A percentile compares a stretch with the other conserved stretches of the same genome.
phyloP scores from a whole-genome alignment of 768 basidiomycete genomes.

The Candolleomyces eurysporus region DNA sequence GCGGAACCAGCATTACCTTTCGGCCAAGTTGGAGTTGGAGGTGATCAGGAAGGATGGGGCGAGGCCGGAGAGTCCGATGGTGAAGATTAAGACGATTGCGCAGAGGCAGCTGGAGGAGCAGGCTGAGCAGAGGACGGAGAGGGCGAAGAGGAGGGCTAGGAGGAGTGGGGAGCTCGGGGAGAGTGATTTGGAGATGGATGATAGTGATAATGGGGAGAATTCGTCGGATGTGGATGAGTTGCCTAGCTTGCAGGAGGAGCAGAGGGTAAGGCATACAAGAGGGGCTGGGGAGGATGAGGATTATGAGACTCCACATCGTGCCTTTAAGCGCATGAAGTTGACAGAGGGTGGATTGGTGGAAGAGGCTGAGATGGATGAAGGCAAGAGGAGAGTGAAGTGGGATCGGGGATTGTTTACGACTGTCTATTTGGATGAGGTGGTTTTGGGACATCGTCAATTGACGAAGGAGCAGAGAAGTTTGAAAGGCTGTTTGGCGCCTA shows the following conservation, averaged over 20 bases:
- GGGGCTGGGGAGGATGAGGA: conserved; percentile 84
- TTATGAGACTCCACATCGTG: conserved; percentile 60
- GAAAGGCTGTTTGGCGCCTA: conserved; percentile 68
- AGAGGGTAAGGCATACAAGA: conserved; percentile 41
- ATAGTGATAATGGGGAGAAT: conserved; percentile 21
- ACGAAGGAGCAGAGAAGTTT: conserved; percentile 35
- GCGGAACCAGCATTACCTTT: conserved; percentile 65
- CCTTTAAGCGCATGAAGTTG: conserved; percentile 39
- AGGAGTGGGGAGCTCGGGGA: conserved; percentile 38
- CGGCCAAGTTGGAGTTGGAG: conserved; percentile 63
- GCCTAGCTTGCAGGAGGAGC: background rate
- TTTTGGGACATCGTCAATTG: conserved; percentile 45
- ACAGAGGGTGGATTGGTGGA: conserved; percentile 27
- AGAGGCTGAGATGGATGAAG: conserved; percentile 23
- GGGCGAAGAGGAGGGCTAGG: conserved; percentile 61
- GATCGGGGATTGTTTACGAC: conserved; percentile 63
- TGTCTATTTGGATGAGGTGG: conserved; percentile 61
- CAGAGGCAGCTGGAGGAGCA: conserved; percentile 70
- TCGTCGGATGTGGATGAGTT: conserved; percentile 19
- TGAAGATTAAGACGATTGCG: conserved; percentile 64
- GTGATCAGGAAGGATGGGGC: conserved; percentile 66
- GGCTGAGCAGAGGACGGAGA: conserved; percentile 47
- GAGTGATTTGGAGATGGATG: conserved; percentile 24
- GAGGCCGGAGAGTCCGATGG: conserved; percentile 77
- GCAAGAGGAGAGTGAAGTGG: conserved; percentile 73